Evolutionary conservation across 768 basidiomycete genomes (phyloP), one percentile per base, ranked within the genome.

Genomic region (Gloeophyllum trabeum): DNA sequence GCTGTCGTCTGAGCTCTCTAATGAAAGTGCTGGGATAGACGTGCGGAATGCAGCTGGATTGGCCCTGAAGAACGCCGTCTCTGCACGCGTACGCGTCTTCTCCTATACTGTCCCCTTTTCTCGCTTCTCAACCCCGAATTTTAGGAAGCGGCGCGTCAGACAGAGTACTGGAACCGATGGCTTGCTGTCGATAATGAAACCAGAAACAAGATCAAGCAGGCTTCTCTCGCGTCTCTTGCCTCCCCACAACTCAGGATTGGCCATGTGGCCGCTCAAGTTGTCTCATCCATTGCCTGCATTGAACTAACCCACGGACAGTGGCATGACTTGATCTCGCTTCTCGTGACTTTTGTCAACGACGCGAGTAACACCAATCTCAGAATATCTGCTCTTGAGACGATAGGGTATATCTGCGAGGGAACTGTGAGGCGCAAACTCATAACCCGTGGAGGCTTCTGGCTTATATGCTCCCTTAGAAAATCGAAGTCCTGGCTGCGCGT

Each of bases 361-460:
- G 69, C 70, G 28, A 47, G 66, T 30, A 89, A 86, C 56, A 66
- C 76, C 7, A 84, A 79, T 51, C 66, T 93, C 50, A 77, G 73
- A 56, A 84, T 96, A 47, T 76, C 91, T 2, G 93, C 93, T 6
- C 70, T 98, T 10, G 90, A 96, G 62, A 79, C 93, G 16, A 90
- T 99, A 64, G 96, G 96, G 36, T 97, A 81, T 63, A 92, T 97
- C 61, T 99, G 96, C 68, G 96, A 99, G 65, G 71, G 78, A 43
- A 88, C 96, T 67, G 93, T 97, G 54, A 56, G 93, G 46, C 10
- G 23, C 22, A 34, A 32, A 43, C 4, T 38, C n/a, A n/a, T n/a
- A n/a, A n/a, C n/a, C n/a, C n/a, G n/a, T n/a, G n/a, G n/a, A 21
- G 12, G 10, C 10, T 28, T 39, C 44, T 42, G 28, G 40, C 51